These are phyloP conservation scores for Lepidium sativum DNA, from an alignment of 345 rosid species.

Conservation along the genomic window DNA sequence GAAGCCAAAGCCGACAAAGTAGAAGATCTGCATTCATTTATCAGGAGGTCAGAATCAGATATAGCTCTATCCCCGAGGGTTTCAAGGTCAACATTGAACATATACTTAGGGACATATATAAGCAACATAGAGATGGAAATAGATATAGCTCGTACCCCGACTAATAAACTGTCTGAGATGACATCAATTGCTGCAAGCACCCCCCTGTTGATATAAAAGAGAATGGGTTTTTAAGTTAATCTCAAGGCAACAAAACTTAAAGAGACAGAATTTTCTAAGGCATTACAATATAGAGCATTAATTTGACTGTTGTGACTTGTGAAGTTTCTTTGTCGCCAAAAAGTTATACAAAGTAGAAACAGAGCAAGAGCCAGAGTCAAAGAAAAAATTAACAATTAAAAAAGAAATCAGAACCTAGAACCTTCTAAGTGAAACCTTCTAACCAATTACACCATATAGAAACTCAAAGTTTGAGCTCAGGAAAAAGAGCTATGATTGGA, in stretches of 20 bases:
- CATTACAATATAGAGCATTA: background rate
- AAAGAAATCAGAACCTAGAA: background rate
- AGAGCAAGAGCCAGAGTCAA: background rate
- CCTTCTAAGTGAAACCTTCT: background rate
- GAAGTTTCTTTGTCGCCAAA: background rate
- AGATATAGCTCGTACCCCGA: slow-evolving; percentile 57
- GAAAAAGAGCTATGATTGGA: background rate
- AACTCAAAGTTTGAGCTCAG: background rate
- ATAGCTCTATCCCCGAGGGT: background rate
- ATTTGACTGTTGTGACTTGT: background rate
- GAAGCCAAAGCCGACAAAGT: slow-evolving; percentile 77
- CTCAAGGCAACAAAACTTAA: background rate
- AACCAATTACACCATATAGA: background rate
- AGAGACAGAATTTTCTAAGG: background rate
- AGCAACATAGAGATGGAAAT: background rate
- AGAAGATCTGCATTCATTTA: slow-evolving; percentile 62
- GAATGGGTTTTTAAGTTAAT: background rate
- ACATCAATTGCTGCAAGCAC: slow-evolving; percentile 94
- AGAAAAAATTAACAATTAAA: background rate
- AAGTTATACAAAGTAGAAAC: background rate
- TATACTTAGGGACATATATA: background rate
- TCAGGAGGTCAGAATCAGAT: background rate
- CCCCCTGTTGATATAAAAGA: slow-evolving; percentile 46
- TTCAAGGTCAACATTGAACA: background rate
- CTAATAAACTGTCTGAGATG: slow-evolving; percentile 50